Percentiles rank a stretch among this genome's conserved stretches.
Evolutionary conservation across 2,329 filamentous ascomycete species (phyloP).

Genomic region (Cercospora zeae-maydis): DNA sequence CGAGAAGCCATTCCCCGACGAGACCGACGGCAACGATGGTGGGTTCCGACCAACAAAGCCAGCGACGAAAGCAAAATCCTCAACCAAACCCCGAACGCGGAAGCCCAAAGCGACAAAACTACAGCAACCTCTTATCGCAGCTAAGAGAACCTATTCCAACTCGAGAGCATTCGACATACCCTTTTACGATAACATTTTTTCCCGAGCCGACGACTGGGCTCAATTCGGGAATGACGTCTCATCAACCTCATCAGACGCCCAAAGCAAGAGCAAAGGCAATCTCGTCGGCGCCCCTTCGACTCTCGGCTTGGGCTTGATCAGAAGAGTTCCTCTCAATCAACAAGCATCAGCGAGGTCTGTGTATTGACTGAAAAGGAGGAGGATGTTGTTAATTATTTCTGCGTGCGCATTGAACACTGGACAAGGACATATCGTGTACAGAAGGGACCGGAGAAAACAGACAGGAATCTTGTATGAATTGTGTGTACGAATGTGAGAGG

Average conservation of each 20-base stretch:
- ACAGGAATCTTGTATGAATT: no score
- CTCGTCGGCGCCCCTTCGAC: not conserved
- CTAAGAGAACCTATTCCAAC: conserved; percentile 7
- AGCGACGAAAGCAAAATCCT: conserved; percentile 2
- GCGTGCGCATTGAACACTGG: no score
- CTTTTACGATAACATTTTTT: not conserved
- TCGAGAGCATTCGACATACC: not conserved
- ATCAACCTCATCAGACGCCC: not conserved
- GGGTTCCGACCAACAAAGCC: not conserved
- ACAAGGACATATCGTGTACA: no score
- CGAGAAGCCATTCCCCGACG: conserved; percentile 9
- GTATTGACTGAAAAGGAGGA: not conserved
- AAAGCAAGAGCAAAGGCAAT: not conserved
- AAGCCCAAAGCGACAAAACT: conserved; percentile 3
- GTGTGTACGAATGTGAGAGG: no score
- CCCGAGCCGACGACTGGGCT: conserved; percentile 3
- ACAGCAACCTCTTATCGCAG: conserved; percentile 2
- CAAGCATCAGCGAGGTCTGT: not conserved
- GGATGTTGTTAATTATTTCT: no score
- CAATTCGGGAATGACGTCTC: conserved; percentile 6
- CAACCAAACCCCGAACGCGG: conserved; percentile 3
- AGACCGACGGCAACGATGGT: conserved; percentile 3
- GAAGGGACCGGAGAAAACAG: no score
- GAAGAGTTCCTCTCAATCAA: not conserved
- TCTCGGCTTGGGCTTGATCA: conserved; percentile 1